These are phyloP conservation scores for Kodamaea sagamina DNA, from an alignment of 805 yeast species.

Conservation along the genomic window DNA sequence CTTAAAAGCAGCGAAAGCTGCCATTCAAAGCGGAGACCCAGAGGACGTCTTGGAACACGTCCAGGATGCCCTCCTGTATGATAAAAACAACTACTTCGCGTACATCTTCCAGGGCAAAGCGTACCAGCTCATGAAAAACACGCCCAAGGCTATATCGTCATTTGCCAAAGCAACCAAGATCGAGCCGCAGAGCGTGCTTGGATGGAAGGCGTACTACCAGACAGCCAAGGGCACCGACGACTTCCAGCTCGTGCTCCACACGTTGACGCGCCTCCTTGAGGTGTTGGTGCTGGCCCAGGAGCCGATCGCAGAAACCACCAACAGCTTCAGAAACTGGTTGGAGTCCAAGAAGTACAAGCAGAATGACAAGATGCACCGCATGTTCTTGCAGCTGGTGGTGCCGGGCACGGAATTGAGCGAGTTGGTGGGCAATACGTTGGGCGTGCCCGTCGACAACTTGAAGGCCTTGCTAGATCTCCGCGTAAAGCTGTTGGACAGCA, in stretches of 20 bases:
- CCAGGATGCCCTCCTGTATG: constrained; percentile 56
- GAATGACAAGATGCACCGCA: constrained; percentile 40
- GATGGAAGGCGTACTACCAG: constrained; percentile 80
- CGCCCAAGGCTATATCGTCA: constrained; percentile 40
- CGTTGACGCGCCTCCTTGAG: constrained; percentile 47
- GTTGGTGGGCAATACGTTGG: constrained; percentile 46
- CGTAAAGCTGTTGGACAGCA: constrained; percentile 41
- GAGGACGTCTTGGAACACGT: constrained; percentile 61
- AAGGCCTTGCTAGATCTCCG: constrained; percentile 44
- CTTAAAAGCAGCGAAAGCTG: constrained; percentile 44
- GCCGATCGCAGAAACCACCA: constrained; percentile 49
- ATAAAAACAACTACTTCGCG: constrained; percentile 63
- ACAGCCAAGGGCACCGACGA: constrained; percentile 41
- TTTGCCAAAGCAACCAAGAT: constrained; percentile 53
- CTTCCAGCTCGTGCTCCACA: constrained; percentile 46
- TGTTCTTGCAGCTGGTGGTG: constrained; percentile 49
- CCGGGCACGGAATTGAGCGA: constrained; percentile 63
- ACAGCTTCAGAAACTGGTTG: constrained; percentile 49
- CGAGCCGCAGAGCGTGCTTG: constrained; percentile 54
- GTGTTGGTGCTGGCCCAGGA: constrained; percentile 44
- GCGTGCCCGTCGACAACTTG: constrained; percentile 48
- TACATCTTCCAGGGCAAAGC: constrained; percentile 73
- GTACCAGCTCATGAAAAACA: constrained; percentile 45
- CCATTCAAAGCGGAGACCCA: constrained; percentile 57
- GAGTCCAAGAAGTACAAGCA: constrained; percentile 33